Evolutionary conservation across 2,329 filamentous ascomycete species (phyloP), one percentile per base, ranked within the genome.

Genomic region (Paracoccidioides brasiliensis): DNA sequence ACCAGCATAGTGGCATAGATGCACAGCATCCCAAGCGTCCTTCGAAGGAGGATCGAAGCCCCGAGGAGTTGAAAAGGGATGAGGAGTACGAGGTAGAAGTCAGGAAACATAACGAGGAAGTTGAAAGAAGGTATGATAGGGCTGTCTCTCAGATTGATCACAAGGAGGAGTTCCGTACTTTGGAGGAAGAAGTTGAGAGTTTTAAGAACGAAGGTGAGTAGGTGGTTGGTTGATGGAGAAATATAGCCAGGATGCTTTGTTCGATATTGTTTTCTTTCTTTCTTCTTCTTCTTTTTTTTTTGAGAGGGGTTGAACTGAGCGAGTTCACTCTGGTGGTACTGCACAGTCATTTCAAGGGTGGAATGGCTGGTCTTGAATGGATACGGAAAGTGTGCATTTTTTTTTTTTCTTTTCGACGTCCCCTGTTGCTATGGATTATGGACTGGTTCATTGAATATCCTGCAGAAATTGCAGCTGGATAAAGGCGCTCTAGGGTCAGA

Each of bases 31-130:
- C 59, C 4, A 57, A 56, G 15, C 52, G 55, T 30, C 57, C 54
- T 43, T 30, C 52, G 10, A 58, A 56, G 30, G 53, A 58, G 22
- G 56, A 61, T n/a, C 38, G 59, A 40, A 55, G 46, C 15, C 55
- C 54, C 2, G 60, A 61, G 6, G 58, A 60, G 22, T 15, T 33
- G 6, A 50, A 52, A 14, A 57, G 55, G 43, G 12, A 48, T 30
- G 33, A 59, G 10, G 32, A 56, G 14, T 9, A 45, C 30, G 52
- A 59, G 43, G 50, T 56, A 15, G 56, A 58, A n/a, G 58, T 61
- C 3, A 48, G 52, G 30, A 57, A 48, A n/a, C 60, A 61, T 54
- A 61, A 61, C 52, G 53, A 59, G 38, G 60, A 61, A 15, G 52
- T 61, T 14, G 58, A 60, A 32, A 42, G 42, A 9, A 58, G 60